These are phyloP conservation scores for Fusarium coffeatum DNA, from an alignment of 2,329 filamentous ascomycete species.

Conservation along the genomic window DNA sequence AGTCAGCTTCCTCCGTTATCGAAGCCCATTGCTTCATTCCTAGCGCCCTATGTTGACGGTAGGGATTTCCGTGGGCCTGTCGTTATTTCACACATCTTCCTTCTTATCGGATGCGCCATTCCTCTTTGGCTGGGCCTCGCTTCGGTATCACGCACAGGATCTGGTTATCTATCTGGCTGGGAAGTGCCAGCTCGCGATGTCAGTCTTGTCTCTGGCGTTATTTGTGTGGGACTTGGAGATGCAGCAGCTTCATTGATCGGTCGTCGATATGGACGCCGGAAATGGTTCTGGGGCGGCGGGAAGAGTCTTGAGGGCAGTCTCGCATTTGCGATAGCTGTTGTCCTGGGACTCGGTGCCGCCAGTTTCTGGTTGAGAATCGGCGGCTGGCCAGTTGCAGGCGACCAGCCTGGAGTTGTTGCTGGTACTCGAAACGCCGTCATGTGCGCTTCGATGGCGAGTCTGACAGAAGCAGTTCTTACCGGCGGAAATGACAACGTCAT, in stretches of 20 bases:
- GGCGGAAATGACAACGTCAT: conserved; percentile 99
- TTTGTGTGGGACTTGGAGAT: conserved; percentile 96
- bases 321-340: conserved; percentile 86
- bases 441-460: conserved; percentile 83
- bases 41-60: conserved; percentile 94
- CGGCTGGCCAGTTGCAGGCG: conserved; percentile 71
- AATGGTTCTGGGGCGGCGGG: conserved; percentile 97
- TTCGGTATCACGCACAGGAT: conserved; percentile 68
- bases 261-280: conserved; percentile 83
- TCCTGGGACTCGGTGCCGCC: conserved; percentile 75
- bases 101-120: conserved; percentile 93
- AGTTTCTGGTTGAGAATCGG: conserved; percentile 81
- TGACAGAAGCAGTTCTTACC: conserved; percentile 94
- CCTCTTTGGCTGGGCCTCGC: conserved; percentile 91
- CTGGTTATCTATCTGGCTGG: conserved; percentile 75
- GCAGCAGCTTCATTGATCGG: conserved; percentile 92
- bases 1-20: conserved; percentile 92
- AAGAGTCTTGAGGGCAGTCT: conserved; percentile 91
- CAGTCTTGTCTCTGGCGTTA: conserved; percentile 90
- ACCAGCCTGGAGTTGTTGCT: conserved; percentile 53
- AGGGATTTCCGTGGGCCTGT: conserved; percentile 93
- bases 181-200: conserved; percentile 79
- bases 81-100: conserved; percentile 94
- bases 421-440: conserved; percentile 73
- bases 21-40: conserved; percentile 84